Evolutionary conservation across 768 basidiomycete species (phyloP).

Genomic region (Nevesoporus exiguus): DNA sequence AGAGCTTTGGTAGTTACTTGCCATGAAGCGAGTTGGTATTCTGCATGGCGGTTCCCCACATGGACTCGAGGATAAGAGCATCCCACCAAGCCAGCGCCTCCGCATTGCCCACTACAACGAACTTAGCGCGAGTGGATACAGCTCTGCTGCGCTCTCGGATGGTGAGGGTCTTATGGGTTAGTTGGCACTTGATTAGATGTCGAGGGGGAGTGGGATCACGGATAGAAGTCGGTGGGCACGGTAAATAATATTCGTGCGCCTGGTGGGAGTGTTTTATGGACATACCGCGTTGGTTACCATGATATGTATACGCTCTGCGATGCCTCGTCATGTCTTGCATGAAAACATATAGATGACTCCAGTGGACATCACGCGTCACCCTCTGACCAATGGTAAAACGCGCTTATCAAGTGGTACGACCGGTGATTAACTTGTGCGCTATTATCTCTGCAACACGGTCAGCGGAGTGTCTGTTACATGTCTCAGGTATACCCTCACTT

Average conservation of each 20-base stretch:
- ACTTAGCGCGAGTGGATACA: slow-evolving; percentile 45
- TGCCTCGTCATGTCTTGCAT: slow-evolving; percentile 9
- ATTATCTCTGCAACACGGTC: background rate
- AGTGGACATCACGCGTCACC: background rate
- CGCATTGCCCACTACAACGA: slow-evolving; percentile 66
- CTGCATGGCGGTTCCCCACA: slow-evolving; percentile 51
- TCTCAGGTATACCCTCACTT: background rate
- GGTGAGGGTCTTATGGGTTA: slow-evolving; percentile 50
- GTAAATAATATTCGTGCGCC: slow-evolving; percentile 4
- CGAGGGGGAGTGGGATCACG: background rate
- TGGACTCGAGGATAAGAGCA: slow-evolving; percentile 55
- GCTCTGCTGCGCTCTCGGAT: slow-evolving; percentile 56
- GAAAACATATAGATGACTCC: background rate
- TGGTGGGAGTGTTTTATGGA: background rate
- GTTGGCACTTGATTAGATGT: background rate
- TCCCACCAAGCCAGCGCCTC: slow-evolving; percentile 72
- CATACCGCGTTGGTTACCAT: slow-evolving; percentile 1
- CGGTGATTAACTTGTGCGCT: background rate
- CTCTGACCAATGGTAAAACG: no score
- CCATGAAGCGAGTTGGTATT: slow-evolving; percentile 57
- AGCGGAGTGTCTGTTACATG: background rate
- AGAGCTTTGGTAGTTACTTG: slow-evolving; percentile 22
- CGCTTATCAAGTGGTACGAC: background rate
- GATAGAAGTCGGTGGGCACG: slow-evolving; percentile 3
- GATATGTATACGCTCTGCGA: slow-evolving; percentile 14